Base-by-base conservation (phyloP, 1,284 basidiomycete genomes). In the Ustilago shanxiensis region DNA sequence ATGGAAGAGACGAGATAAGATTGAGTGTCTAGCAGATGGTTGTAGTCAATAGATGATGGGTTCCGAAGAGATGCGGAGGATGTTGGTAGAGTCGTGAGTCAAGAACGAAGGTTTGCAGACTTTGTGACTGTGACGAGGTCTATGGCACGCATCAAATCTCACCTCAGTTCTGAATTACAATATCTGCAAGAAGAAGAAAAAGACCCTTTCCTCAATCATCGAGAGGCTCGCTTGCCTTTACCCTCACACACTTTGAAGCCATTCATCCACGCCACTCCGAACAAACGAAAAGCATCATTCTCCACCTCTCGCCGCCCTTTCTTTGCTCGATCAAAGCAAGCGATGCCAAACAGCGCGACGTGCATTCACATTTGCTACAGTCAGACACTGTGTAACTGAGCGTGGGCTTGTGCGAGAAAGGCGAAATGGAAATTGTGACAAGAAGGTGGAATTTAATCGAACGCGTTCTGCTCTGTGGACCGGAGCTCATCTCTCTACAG, bases 401-500 rank as follows among this genome's bases (percentile, higher is more conserved):
- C n/a, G 20, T 54, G 39, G 59, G 50, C 28, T 26, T 60, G 59
- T 60, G 49, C 47, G 49, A 39, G 47, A 18, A n/a, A 20, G 31
- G 31, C 31, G 31, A 33, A 33, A 37, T 22, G 35, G 37, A 47
- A 24, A 35, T 13, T 66, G 65, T 60, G 64, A 59, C 22, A 29
- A 41, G 26, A 22, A 29, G 10, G 57, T 66, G 66, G 66, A 69
- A 51, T 54, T 53, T 69, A 49, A 62, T 69, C 56, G 59, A 69
- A 69, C 66, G 66, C 66, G 54, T 28, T 44, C 33, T 7, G n/a
- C 14, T 31, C 20, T 18, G n/a, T n/a, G n/a, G n/a, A n/a, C n/a
- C n/a, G n/a, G n/a, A n/a, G n/a, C n/a, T n/a, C n/a, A n/a, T n/a
- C 50, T 56, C 57, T 56, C 28, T 66, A 61, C 16, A 59, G 26